Percentiles rank a stretch among this genome's conserved stretches.
These are phyloP conservation scores for Trypanosoma congolense DNA, from an alignment of 208 protist species.

Conservation along the genomic window DNA sequence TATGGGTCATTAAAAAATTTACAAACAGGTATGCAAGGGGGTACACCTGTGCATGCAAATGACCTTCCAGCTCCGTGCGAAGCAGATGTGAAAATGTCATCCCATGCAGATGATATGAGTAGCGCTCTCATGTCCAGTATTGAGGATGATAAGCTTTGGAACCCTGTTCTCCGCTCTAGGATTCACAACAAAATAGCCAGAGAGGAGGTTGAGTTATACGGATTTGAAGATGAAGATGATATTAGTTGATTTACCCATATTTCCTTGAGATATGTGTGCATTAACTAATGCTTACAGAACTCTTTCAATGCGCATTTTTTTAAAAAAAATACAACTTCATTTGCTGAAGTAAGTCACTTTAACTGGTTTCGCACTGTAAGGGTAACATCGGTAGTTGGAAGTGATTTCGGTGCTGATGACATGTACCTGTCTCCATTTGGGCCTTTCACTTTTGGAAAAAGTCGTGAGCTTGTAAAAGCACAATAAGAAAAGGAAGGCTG, in stretches of 20 bases:
- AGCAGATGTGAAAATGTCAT: conserved; percentile 64
- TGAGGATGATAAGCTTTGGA: conserved; percentile 89
- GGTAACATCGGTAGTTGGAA: too few relatives aligned
- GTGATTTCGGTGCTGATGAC: too few relatives aligned
- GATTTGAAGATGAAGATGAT: conserved; percentile 85
- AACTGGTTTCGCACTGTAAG: too few relatives aligned
- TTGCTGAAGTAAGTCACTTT: too few relatives aligned
- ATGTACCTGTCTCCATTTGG: too few relatives aligned
- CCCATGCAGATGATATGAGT: conserved; percentile 78
- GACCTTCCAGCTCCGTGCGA: conserved; percentile 76
- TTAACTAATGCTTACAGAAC: too few relatives aligned
- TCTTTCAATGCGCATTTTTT: too few relatives aligned
- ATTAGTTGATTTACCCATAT: background rate
- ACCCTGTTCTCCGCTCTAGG: conserved; percentile 72
- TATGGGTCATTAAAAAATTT: conserved; percentile 65
- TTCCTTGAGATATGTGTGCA: background rate
- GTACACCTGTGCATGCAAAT: conserved; percentile 74
- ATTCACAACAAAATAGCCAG: conserved; percentile 50
- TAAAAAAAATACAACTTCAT: too few relatives aligned
- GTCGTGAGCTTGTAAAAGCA: too few relatives aligned
- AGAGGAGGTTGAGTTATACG: conserved; percentile 65
- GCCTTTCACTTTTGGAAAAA: too few relatives aligned
- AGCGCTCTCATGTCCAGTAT: conserved; percentile 87
- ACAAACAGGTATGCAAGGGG: conserved; percentile 75
- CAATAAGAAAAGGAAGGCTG: too few relatives aligned